Evolutionary conservation across 2,329 filamentous ascomycete species (phyloP).

Genomic region (Emmonsiellopsis sp.): DNA sequence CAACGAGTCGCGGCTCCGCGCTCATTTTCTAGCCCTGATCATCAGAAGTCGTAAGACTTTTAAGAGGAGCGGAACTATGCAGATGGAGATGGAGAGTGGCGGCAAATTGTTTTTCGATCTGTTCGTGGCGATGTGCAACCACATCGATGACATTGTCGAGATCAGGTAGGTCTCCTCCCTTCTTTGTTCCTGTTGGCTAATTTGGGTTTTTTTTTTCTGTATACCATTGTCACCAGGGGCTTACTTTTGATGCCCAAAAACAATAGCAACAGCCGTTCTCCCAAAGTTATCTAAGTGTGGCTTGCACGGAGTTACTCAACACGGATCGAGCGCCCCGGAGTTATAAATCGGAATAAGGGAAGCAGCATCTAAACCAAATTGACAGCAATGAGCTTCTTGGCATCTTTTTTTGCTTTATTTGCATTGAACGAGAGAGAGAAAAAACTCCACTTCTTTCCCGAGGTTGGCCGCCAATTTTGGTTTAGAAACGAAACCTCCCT

Average conservation of each 20-base stretch:
- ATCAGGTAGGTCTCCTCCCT: conserved; percentile 53
- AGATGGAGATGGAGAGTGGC: conserved; percentile 94
- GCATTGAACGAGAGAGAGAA: conserved; percentile 10
- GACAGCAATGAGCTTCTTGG: conserved; percentile 17
- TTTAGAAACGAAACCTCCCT: conserved; percentile 25
- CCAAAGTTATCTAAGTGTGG: conserved; percentile 42
- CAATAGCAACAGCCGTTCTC: conserved; percentile 42
- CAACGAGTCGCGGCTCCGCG: conserved; percentile 82
- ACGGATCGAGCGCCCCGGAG: conserved; percentile 26
- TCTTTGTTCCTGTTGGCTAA: conserved; percentile 9
- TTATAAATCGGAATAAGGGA: conserved; percentile 18
- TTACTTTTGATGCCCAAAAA: conserved; percentile 12
- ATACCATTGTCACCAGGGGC: conserved; percentile 9
- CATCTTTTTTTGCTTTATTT: conserved; percentile 13
- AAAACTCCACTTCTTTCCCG: conserved; percentile 29
- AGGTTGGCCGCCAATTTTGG: conserved; percentile 38
- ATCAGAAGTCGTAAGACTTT: conserved; percentile 96
- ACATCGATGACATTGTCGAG: conserved; percentile 91
- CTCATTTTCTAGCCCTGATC: conserved; percentile 94
- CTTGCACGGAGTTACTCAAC: conserved; percentile 18
- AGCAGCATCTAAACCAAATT: conserved; percentile 22
- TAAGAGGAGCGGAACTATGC: conserved; percentile 97
- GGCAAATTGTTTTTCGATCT: conserved; percentile 96
- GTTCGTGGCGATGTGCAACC: conserved; percentile 97
- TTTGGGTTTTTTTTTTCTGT: conserved; percentile 7